Conservation (phyloP, 73 alveolate genomes). For the Paramecium sonneborni region DNA sequence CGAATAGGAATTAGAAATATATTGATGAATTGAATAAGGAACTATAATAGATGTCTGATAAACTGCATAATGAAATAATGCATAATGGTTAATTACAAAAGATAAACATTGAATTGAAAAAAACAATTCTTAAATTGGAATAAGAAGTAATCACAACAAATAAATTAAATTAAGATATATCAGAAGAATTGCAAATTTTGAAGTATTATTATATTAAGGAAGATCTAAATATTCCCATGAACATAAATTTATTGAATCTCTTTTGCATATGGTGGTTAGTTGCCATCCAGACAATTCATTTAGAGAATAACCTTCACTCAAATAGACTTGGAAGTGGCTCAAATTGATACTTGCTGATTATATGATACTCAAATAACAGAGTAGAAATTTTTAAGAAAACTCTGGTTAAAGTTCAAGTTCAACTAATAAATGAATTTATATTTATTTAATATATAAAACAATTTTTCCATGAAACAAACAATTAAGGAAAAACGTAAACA, state of each 20-base stretch:
- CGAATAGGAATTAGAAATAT: neutral
- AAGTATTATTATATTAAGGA: slow-evolving; percentile 23
- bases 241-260: slow-evolving; percentile 62
- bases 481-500: neutral
- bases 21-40: slow-evolving; percentile 25
- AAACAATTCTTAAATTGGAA: neutral
- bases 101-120: slow-evolving; percentile 7
- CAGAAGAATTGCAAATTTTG: neutral
- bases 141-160: slow-evolving; percentile 1
- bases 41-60: neutral
- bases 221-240: slow-evolving; percentile 39
- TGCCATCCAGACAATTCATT: slow-evolving; percentile 53
- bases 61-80: slow-evolving; percentile 34
- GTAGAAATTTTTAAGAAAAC: slow-evolving; percentile 19
- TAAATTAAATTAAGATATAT: neutral
- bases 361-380: slow-evolving; percentile 25
- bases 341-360: slow-evolving; percentile 42
- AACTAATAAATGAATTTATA: slow-evolving; percentile 37
- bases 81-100: neutral
- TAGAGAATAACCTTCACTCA: slow-evolving; percentile 6
- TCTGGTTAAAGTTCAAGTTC: slow-evolving; percentile 52
- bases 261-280: slow-evolving; percentile 50
- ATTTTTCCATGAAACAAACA: neutral
- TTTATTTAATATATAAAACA: neutral
- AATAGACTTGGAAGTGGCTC: slow-evolving; percentile 57